These are phyloP conservation scores for Boletus pseudopeckii DNA, from an alignment of 768 basidiomycete species.

Conservation along the genomic window DNA sequence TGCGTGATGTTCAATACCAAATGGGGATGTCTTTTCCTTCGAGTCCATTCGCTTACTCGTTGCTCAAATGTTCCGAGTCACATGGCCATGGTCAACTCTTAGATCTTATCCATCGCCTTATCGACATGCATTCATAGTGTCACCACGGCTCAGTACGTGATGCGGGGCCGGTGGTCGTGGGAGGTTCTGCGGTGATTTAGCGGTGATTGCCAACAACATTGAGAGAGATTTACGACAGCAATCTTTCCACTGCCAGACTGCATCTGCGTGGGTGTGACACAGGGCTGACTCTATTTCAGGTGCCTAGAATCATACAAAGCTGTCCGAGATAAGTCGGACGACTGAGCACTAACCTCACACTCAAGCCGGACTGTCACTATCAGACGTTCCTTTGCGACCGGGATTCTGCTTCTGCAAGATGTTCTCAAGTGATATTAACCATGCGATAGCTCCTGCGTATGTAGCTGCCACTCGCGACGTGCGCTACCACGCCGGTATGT, in stretches of 20 bases:
- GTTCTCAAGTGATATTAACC: neutral
- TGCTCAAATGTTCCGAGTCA: neutral
- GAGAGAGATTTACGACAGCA: neutral
- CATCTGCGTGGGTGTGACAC: conserved; percentile 1
- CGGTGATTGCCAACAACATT: too few relatives aligned
- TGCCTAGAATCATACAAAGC: neutral
- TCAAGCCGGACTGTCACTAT: neutral
- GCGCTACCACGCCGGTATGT: conserved; percentile 11
- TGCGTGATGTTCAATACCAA: neutral
- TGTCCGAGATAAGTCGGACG: neutral
- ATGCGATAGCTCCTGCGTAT: neutral
- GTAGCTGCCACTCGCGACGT: conserved; percentile 6
- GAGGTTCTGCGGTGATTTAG: neutral
- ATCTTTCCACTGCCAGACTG: too few relatives aligned
- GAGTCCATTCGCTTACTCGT: neutral
- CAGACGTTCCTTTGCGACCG: neutral
- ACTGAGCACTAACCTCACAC: neutral
- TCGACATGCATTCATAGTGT: neutral
- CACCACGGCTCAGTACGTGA: neutral
- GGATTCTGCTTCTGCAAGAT: neutral
- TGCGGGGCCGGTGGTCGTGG: neutral
- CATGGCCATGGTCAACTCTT: too few relatives aligned
- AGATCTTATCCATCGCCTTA: neutral
- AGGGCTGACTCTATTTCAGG: neutral
- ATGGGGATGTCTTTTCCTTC: neutral